These are phyloP conservation scores for Aechmea fasciata DNA, from an alignment of 176 grass and related monocot genomes.

Conservation along the genomic window DNA sequence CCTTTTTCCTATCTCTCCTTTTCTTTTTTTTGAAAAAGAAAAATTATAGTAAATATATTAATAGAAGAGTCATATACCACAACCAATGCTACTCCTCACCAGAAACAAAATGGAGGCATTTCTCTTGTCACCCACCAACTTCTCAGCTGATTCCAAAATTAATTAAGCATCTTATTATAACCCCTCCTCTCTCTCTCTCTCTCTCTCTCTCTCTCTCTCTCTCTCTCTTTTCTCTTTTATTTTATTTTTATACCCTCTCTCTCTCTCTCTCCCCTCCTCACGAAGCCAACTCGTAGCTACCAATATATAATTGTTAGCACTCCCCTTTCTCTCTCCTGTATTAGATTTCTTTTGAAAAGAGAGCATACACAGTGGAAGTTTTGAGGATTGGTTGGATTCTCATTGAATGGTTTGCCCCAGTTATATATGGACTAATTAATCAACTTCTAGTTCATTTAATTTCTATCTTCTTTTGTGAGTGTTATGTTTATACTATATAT, in stretches of 20 bases:
- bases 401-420: no score
- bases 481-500: no score
- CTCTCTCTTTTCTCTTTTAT: constrained; percentile 1
- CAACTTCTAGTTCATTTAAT: no score
- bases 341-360: no score
- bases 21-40: background rate
- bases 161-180: background rate
- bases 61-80: background rate
- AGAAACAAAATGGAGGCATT: background rate
- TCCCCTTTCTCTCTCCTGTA: background rate
- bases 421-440: no score
- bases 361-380: no score
- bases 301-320: constrained; percentile 1
- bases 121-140: constrained; percentile 15
- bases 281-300: background rate
- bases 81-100: constrained; percentile 6
- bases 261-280: background rate
- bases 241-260: background rate
- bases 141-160: background rate
- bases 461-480: no score
- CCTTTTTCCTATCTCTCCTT: background rate
- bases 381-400: no score
- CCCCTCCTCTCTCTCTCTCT: background rate
- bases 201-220: constrained; percentile 5
- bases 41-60: constrained; percentile 1